Conservation (phyloP, 768 basidiomycete species). For the Auricularia cornea region DNA sequence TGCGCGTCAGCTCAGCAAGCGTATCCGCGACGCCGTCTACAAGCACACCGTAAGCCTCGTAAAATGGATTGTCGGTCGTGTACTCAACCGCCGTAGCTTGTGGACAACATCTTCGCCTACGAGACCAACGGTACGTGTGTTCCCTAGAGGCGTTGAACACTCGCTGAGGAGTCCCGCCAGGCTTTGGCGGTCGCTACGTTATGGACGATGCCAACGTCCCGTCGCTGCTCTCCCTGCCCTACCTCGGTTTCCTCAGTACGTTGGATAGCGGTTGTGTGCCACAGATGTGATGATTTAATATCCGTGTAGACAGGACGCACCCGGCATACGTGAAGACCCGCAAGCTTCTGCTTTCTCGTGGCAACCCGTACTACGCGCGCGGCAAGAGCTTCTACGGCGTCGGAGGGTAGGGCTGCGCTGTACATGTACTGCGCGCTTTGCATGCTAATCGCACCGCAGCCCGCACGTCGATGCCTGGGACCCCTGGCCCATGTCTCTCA, state of each 20-base stretch:
- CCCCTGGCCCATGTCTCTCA: conserved; percentile 81
- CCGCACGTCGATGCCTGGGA: conserved; percentile 67
- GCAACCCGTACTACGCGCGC: conserved; percentile 63
- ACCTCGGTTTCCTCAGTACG: conserved; percentile 56
- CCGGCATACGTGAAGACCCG: conserved; percentile 58
- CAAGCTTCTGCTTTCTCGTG: conserved; percentile 47
- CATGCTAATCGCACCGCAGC: conserved; percentile 36
- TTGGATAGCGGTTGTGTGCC: neutral
- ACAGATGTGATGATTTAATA: neutral
- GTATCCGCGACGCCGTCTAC: conserved; percentile 55
- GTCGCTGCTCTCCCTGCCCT: conserved; percentile 69
- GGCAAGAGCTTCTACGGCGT: conserved; percentile 59
- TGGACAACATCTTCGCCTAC: conserved; percentile 63
- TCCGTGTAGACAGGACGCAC: conserved; percentile 36
- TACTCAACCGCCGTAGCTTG: conserved; percentile 32
- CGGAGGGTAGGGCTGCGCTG: conserved; percentile 38
- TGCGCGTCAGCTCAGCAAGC: conserved; percentile 50
- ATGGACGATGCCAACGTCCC: conserved; percentile 87
- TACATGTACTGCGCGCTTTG: neutral
- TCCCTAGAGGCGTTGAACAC: neutral
- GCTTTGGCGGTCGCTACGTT: conserved; percentile 61
- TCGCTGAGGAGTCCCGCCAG: conserved; percentile 19
- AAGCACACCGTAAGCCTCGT: conserved; percentile 47
- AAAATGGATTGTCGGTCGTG: neutral
- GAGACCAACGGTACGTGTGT: conserved; percentile 53